Base-by-base conservation (phyloP, 169 alveolate genomes). In the Cryptosporidium meleagridis region DNA sequence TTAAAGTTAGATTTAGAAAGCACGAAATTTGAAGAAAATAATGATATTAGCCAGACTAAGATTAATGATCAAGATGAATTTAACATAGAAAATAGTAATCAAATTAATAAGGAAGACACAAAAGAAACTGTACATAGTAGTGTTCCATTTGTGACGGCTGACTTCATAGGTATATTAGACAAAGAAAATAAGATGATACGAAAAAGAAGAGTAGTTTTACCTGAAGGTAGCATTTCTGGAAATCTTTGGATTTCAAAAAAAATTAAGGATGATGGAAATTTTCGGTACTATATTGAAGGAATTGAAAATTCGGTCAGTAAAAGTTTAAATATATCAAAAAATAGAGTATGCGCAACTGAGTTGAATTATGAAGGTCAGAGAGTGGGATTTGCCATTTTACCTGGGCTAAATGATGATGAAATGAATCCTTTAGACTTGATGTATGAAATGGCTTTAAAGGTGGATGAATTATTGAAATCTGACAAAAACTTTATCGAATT, bases 291-390 rank as follows among this genome's bases (percentile, higher is more conserved):
- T 39, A 67, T 80, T 62, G 89, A 80, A 29, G 68, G 67, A 23
- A 80, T 80, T 26, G 89, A 80, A 44, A 26, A 48, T 23, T 23
- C 75, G 0, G 75, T 80, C 26, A 80, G 89, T 26, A 39, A 23
- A 39, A 44, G 80, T 31, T 61, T 80, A 29, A 62, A 62, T 35
- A 80, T 80, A 14, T 35, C 72, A 80, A 59, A 44, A 48, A 26
- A 44, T 61, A 80, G 89, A 62, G 89, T 80, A n/a, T 80, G 89
- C 26, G 89, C 80, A 21, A 80, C 89, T 16, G 89, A 80, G 37
- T 35, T 80, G 51, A 80, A 80, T 65, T 80, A 80, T 48, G 80
- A 80, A 31, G 75, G 80, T 10, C 89, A 80, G 21, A 80, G 89
- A 29, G 75, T 80, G 12, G 89, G 80, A 5, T 80, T 80, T 41